Percentiles rank a stretch among this genome's conserved stretches.
These are phyloP conservation scores for Medicago lupulina DNA, from an alignment of 306 rosid genomes.

Conservation along the genomic window DNA sequence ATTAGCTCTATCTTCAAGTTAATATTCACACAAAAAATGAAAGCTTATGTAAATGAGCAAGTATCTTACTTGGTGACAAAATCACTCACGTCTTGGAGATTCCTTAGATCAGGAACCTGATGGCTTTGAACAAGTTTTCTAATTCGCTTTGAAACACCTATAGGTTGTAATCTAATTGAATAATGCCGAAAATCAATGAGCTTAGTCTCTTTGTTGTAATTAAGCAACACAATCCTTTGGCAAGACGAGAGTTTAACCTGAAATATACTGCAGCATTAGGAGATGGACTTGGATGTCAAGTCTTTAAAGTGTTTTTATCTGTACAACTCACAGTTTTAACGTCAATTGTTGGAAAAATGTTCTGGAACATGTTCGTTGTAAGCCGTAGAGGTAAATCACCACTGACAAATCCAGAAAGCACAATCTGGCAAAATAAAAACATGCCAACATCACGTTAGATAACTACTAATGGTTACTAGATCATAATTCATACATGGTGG, in stretches of 20 bases:
- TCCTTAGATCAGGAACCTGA: slow-evolving; percentile 86
- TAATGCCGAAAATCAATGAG: slow-evolving; percentile 92
- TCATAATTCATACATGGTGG: background rate
- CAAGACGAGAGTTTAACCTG: slow-evolving; percentile 94
- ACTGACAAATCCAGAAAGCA: slow-evolving; percentile 89
- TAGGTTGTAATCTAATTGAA: slow-evolving; percentile 89
- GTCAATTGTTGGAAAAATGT: slow-evolving; percentile 93
- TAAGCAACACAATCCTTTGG: slow-evolving; percentile 93
- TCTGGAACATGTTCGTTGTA: slow-evolving; percentile 84
- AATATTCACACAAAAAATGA: slow-evolving; percentile 13
- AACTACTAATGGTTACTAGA: background rate
- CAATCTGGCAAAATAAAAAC: slow-evolving; percentile 62
- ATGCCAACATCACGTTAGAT: background rate
- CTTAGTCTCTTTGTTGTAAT: slow-evolving; percentile 91
- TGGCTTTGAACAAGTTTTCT: slow-evolving; percentile 93
- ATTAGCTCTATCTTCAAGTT: background rate
- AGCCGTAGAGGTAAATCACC: slow-evolving; percentile 79
- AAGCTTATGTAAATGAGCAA: slow-evolving; percentile 19
- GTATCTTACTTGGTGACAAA: slow-evolving; percentile 85
- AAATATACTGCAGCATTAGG: slow-evolving; percentile 37
- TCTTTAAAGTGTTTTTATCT: slow-evolving; percentile 5
- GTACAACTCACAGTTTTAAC: slow-evolving; percentile 82
- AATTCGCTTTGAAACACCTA: slow-evolving; percentile 90
- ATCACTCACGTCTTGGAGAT: slow-evolving; percentile 96
- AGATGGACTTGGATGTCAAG: slow-evolving; percentile 14